A percentile compares a stretch with the other conserved stretches of the same genome.
Evolutionary conservation across 495 filamentous ascomycete genomes (phyloP).

Genomic region (Apodospora peruviana): DNA sequence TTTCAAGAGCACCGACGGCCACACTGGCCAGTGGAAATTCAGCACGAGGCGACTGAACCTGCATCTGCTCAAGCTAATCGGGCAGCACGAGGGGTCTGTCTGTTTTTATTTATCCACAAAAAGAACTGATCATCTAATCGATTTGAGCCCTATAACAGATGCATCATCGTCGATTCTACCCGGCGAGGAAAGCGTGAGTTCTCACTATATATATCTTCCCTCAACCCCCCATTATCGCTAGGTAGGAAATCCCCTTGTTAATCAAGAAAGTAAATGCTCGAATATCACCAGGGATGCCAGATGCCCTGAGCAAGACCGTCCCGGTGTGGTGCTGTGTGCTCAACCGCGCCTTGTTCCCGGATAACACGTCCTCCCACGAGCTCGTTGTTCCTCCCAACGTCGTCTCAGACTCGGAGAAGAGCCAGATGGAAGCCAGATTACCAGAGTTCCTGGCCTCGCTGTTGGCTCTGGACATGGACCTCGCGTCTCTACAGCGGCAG

Average conservation of each 20-base stretch:
- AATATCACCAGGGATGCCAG: slow-evolving; percentile 65
- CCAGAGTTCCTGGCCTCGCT: slow-evolving; percentile 61
- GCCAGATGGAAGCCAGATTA: slow-evolving; percentile 68
- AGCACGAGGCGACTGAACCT: slow-evolving; percentile 79
- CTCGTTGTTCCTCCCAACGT: slow-evolving; percentile 62
- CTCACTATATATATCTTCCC: not conserved
- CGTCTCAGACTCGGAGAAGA: slow-evolving; percentile 67
- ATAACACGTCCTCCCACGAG: slow-evolving; percentile 35
- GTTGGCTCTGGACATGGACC: slow-evolving; percentile 31
- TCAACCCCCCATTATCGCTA: not conserved
- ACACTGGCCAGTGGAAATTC: slow-evolving; percentile 84
- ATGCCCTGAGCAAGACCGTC: slow-evolving; percentile 87
- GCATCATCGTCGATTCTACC: slow-evolving; percentile 94
- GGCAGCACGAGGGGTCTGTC: slow-evolving; percentile 56
- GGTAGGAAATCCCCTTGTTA: too few relatives aligned
- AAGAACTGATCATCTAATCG: not conserved
- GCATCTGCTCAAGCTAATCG: slow-evolving; percentile 63
- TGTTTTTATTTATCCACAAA: not conserved
- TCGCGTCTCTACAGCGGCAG: slow-evolving; percentile 22
- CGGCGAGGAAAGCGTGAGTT: slow-evolving; percentile 74
- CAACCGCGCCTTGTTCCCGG: slow-evolving; percentile 73
- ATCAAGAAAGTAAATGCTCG: slow-evolving; percentile 1
- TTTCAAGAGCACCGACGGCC: slow-evolving; percentile 97
- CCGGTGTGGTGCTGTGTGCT: slow-evolving; percentile 89
- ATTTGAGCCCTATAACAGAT: slow-evolving; percentile 39